Evolutionary conservation across 805 yeast species (phyloP).

Genomic region (Kodamaea fukazawae): DNA sequence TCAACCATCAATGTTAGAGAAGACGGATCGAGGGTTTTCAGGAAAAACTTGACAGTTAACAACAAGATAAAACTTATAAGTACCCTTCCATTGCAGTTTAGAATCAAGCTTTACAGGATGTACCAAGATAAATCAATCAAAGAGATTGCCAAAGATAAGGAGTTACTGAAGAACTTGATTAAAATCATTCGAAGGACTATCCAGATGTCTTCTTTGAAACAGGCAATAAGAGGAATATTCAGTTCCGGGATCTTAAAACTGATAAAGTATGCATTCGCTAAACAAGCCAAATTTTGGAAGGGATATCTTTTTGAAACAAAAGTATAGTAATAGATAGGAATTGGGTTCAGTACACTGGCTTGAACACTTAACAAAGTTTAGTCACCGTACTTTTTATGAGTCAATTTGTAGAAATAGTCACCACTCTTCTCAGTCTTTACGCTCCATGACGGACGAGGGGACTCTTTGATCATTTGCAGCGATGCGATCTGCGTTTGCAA

Average conservation of each 20-base stretch:
- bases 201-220: slow-evolving; percentile 62
- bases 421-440: no score
- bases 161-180: slow-evolving; percentile 32
- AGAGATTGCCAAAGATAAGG: slow-evolving; percentile 42
- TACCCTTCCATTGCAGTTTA: slow-evolving; percentile 21
- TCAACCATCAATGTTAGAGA: slow-evolving; percentile 13
- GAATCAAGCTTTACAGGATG: slow-evolving; percentile 22
- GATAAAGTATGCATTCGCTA: slow-evolving; percentile 72
- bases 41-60: slow-evolving; percentile 19
- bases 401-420: no score
- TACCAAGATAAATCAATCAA: slow-evolving; percentile 40
- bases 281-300: slow-evolving; percentile 37
- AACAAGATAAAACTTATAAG: slow-evolving; percentile 20
- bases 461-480: no score
- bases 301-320: slow-evolving; percentile 7
- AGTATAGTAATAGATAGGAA: slow-evolving; percentile 6
- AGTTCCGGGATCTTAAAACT: slow-evolving; percentile 83
- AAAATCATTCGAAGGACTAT: slow-evolving; percentile 48
- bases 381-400: no score
- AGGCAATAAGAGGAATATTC: slow-evolving; percentile 76
- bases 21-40: slow-evolving; percentile 13
- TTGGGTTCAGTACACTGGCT: no score
- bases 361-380: no score
- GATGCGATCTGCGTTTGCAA: no score
- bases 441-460: no score